A percentile compares a stretch with the other conserved stretches of the same genome.
Evolutionary conservation across 129 eudicot genomes (phyloP).

Genomic region (Lactuca saligna): DNA sequence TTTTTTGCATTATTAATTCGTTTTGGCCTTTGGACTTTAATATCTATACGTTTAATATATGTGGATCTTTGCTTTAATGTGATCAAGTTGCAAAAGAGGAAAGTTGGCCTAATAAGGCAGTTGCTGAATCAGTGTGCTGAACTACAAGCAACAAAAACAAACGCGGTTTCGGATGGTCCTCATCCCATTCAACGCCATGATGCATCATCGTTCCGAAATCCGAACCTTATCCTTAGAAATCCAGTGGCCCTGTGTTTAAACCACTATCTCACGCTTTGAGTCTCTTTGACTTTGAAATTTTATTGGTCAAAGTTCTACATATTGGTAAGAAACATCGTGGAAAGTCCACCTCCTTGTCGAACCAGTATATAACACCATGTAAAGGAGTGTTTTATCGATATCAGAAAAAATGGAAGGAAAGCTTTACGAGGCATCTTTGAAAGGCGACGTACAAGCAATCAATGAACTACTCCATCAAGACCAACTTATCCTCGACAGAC

Average conservation of each 20-base stretch:
- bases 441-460: constrained; percentile 13
- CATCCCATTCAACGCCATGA: background rate
- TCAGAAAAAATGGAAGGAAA: constrained; percentile 9
- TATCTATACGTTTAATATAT: too few species aligned
- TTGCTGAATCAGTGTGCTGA: background rate
- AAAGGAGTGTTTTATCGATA: background rate
- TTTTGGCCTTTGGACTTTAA: too few species aligned
- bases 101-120: background rate
- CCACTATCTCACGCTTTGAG: background rate
- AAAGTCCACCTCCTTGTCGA: background rate
- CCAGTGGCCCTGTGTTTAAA: background rate
- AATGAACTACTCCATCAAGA: constrained; percentile 21
- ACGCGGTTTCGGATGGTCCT: background rate
- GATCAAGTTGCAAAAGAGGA: background rate
- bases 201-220: background rate
- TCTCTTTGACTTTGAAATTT: constrained; percentile 1
- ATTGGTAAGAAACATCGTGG: background rate
- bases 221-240: background rate
- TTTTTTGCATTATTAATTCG: too few species aligned
- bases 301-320: background rate
- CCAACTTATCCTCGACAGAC: constrained; percentile 19
- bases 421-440: constrained; percentile 18
- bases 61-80: background rate
- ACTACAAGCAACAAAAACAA: background rate
- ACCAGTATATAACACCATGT: background rate